Evolutionary conservation across 352 stramenopile species (phyloP).

Genomic region (Phytophthora citricola): DNA sequence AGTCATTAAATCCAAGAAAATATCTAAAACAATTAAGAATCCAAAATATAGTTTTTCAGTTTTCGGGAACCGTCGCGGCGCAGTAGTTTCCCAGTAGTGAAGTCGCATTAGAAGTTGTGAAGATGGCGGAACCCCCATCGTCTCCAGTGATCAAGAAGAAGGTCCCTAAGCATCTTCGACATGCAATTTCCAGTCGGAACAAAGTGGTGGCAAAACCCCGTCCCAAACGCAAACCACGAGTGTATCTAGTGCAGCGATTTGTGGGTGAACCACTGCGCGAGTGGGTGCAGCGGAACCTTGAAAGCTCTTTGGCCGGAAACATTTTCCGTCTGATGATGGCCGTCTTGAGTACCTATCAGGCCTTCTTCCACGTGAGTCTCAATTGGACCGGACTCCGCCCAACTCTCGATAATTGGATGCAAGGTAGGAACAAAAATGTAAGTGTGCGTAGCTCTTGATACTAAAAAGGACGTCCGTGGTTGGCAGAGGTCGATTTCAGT

Average conservation of each 20-base stretch:
- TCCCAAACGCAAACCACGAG: conserved; percentile 38
- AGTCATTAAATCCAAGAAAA: not conserved
- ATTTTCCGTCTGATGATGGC: conserved; percentile 51
- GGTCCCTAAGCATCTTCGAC: conserved; percentile 47
- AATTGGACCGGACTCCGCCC: conserved; percentile 62
- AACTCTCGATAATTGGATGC: conserved; percentile 43
- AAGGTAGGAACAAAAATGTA: conserved; percentile 38
- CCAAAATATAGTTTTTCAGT: not conserved
- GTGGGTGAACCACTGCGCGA: conserved; percentile 60
- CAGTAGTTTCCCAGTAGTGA: not conserved
- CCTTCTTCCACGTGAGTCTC: conserved; percentile 65
- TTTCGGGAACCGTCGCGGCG: conserved; percentile 1
- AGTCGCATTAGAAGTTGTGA: conserved; percentile 16
- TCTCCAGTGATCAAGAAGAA: conserved; percentile 25
- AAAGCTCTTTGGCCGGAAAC: conserved; percentile 63
- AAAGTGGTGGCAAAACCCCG: conserved; percentile 13
- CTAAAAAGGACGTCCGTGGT: conserved; percentile 6
- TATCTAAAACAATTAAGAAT: not conserved
- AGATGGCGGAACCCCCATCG: not conserved
- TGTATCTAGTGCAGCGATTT: conserved; percentile 43
- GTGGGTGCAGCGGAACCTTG: conserved; percentile 79
- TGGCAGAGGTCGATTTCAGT: conserved; percentile 58
- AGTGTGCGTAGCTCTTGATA: not conserved
- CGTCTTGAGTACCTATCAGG: conserved; percentile 67
- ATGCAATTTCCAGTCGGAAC: conserved; percentile 37